phyloP scores from a whole-genome alignment of 1,284 basidiomycete genomes.

The Vanrija pseudolonga region DNA sequence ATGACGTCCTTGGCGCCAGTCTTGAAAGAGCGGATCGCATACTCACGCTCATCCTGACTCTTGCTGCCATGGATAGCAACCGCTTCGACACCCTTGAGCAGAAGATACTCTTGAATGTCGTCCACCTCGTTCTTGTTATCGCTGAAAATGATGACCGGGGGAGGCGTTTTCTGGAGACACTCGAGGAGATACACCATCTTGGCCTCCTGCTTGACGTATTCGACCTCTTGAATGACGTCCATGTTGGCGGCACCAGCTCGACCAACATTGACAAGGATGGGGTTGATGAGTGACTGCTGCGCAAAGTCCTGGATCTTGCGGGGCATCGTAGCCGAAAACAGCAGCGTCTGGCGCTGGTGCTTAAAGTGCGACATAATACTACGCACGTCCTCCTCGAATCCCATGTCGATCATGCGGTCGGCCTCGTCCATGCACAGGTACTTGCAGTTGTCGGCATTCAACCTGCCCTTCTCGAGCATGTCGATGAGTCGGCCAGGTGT shows the following conservation, averaged over 20 bases:
- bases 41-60: constrained; percentile 98
- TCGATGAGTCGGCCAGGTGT: constrained; percentile 58
- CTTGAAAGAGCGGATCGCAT: constrained; percentile 97
- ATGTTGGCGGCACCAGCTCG: constrained; percentile 96
- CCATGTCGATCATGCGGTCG: constrained; percentile 98
- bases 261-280: constrained; percentile 94
- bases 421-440: constrained; percentile 99
- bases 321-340: constrained; percentile 99
- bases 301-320: constrained; percentile 98
- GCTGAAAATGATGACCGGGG: constrained; percentile 95
- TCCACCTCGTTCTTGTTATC: constrained; percentile 99
- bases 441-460: constrained; percentile 87
- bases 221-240: constrained; percentile 94
- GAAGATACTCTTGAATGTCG: constrained; percentile 95
- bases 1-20: constrained; percentile 96
- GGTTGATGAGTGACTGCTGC: constrained; percentile 86
- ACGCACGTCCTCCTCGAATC: constrained; percentile 96
- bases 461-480: constrained; percentile 76
- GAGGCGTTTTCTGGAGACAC: constrained; percentile 96
- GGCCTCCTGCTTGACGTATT: constrained; percentile 98
- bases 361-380: constrained; percentile 99
- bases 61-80: constrained; percentile 99
- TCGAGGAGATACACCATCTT: constrained; percentile 99
- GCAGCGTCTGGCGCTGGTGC: constrained; percentile 92
- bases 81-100: constrained; percentile 95